A percentile compares a stretch with the other conserved stretches of the same genome.
Conservation (phyloP, 192 early-diverging fungal genomes). For the Coemansia sp. region DNA sequence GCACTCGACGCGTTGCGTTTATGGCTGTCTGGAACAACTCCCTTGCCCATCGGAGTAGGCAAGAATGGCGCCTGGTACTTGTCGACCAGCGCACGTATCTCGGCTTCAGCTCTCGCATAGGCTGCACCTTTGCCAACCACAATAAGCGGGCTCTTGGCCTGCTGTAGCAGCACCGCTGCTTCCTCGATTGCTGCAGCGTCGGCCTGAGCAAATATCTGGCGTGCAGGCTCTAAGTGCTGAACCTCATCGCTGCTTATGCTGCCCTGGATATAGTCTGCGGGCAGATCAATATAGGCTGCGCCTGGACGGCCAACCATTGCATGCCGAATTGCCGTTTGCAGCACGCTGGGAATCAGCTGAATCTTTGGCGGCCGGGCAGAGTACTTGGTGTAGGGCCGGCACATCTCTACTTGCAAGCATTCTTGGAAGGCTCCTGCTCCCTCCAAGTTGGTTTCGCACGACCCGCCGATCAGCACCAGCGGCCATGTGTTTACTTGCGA, state of each 20-base stretch:
- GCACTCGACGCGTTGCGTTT: constrained; percentile 62
- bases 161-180: constrained; percentile 47
- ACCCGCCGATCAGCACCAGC: constrained; percentile 64
- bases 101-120: constrained; percentile 64
- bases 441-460: constrained; percentile 49
- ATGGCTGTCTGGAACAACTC: constrained; percentile 64
- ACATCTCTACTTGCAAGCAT: constrained; percentile 62
- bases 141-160: constrained; percentile 59
- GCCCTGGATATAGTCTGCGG: constrained; percentile 66
- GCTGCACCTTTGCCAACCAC: constrained; percentile 75
- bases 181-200: constrained; percentile 44
- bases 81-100: constrained; percentile 57
- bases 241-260: not conserved
- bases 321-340: constrained; percentile 58
- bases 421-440: constrained; percentile 75
- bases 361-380: constrained; percentile 54
- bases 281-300: constrained; percentile 65
- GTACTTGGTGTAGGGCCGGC: constrained; percentile 61
- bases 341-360: constrained; percentile 50
- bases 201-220: constrained; percentile 44
- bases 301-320: constrained; percentile 62
- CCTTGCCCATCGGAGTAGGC: constrained; percentile 74
- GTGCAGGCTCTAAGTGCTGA: not conserved
- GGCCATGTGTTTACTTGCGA: constrained; percentile 72
- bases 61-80: constrained; percentile 63